These are phyloP conservation scores for Amanita subjunquillea DNA, from an alignment of 768 basidiomycete species.

Conservation along the genomic window DNA sequence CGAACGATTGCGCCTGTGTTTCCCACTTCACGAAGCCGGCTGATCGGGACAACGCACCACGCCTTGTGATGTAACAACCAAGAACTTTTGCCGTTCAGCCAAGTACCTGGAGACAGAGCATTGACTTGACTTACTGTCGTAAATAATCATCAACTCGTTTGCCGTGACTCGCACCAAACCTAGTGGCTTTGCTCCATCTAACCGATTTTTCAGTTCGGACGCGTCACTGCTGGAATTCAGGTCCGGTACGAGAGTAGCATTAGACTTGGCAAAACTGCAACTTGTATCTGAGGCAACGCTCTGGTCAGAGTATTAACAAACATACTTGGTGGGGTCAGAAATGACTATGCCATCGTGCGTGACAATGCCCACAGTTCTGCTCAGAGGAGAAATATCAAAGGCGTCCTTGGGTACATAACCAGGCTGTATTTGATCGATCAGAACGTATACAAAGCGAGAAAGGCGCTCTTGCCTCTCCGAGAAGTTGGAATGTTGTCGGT, in stretches of 20 bases:
- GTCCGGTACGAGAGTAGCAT: constrained; percentile 48
- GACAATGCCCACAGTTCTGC: constrained; percentile 56
- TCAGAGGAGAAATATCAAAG: constrained; percentile 45
- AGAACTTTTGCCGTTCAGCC: constrained; percentile 33
- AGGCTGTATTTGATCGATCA: constrained; percentile 28
- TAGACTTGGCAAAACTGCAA: constrained; percentile 29
- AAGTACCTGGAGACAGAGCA: not conserved
- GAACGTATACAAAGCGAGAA: not conserved
- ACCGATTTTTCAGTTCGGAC: constrained; percentile 44
- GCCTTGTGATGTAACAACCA: constrained; percentile 68
- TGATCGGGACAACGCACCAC: constrained; percentile 54
- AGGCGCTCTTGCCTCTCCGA: constrained; percentile 43
- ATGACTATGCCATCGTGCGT: constrained; percentile 57
- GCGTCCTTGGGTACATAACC: constrained; percentile 67
- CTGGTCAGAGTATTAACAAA: constrained; percentile 4
- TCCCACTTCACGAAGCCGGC: constrained; percentile 73
- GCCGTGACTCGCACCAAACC: constrained; percentile 50
- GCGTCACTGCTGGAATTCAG: constrained; percentile 33
- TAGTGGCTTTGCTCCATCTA: constrained; percentile 50
- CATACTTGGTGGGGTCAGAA: constrained; percentile 59
- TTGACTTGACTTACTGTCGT: constrained; percentile 45
- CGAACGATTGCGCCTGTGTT: constrained; percentile 51
- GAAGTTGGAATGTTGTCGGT: constrained; percentile 42
- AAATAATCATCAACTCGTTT: constrained; percentile 59
- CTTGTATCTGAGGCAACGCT: not conserved